phyloP scores from a whole-genome alignment of 768 basidiomycete species.

The Phaeolepiota aurea region DNA sequence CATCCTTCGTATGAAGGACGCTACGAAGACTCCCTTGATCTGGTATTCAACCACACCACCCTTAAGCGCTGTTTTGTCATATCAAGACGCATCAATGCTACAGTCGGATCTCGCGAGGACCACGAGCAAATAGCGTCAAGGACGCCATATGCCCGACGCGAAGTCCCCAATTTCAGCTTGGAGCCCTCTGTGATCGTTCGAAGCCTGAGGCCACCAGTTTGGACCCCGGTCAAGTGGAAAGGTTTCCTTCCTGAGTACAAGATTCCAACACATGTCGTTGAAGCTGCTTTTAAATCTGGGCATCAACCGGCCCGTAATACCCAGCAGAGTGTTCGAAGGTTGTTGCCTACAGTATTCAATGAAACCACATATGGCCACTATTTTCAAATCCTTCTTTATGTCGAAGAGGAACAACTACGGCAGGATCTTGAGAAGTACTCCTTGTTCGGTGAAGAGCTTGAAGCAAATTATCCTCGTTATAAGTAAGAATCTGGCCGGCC shows the following conservation, averaged over 20 bases:
- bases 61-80: slow-evolving; percentile 34
- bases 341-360: slow-evolving; percentile 28
- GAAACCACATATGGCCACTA: slow-evolving; percentile 29
- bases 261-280: slow-evolving; percentile 20
- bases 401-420: slow-evolving; percentile 41
- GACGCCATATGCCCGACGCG: slow-evolving; percentile 30
- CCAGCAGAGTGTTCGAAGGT: slow-evolving; percentile 15
- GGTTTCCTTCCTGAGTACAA: slow-evolving; percentile 21
- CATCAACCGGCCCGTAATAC: slow-evolving; percentile 8
- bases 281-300: slow-evolving; percentile 18
- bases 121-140: slow-evolving; percentile 37
- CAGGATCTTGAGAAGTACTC: slow-evolving; percentile 29
- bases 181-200: slow-evolving; percentile 17
- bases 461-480: slow-evolving; percentile 29
- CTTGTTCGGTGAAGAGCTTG: slow-evolving; percentile 25
- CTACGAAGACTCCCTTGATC: slow-evolving; percentile 38
- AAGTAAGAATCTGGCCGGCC: slow-evolving; percentile 21
- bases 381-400: slow-evolving; percentile 37
- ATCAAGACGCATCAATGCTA: slow-evolving; percentile 32
- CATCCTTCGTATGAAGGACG: slow-evolving; percentile 30
- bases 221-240: slow-evolving; percentile 28
- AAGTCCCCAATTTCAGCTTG: slow-evolving; percentile 16
- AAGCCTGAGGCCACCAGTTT: slow-evolving; percentile 27
- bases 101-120: slow-evolving; percentile 41
- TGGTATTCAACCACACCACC: slow-evolving; percentile 30